A percentile compares a stretch with the other conserved stretches of the same genome.
Evolutionary conservation across 495 filamentous ascomycete genomes (phyloP).

Genomic region (Xylaria sp.): DNA sequence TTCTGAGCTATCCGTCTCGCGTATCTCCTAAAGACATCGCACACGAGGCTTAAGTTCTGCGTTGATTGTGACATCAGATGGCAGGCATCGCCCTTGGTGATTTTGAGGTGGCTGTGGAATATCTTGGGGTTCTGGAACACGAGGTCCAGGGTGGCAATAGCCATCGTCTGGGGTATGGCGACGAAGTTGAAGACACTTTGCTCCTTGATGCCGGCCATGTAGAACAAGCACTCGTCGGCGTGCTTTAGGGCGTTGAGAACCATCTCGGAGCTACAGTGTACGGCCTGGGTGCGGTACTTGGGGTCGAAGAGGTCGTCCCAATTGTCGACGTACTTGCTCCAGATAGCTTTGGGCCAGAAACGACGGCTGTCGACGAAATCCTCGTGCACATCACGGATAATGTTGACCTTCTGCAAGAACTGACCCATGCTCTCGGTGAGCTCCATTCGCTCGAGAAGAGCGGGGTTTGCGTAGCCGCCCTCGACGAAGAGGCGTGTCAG

Average conservation of each 20-base stretch:
- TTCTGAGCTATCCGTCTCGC: conserved; percentile 86
- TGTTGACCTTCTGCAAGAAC: conserved; percentile 97
- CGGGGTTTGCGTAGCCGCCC: conserved; percentile 84
- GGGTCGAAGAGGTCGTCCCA: conserved; percentile 91
- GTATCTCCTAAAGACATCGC: conserved; percentile 78
- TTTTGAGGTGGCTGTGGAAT: conserved; percentile 90
- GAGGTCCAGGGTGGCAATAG: conserved; percentile 89
- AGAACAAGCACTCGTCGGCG: conserved; percentile 92
- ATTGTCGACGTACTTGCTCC: conserved; percentile 88
- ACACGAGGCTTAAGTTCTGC: conserved; percentile 82
- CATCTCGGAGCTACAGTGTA: conserved; percentile 95
- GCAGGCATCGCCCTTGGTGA: conserved; percentile 94
- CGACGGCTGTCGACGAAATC: conserved; percentile 84
- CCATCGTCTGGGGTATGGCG: conserved; percentile 98
- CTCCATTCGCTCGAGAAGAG: conserved; percentile 75
- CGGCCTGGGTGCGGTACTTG: conserved; percentile 76
- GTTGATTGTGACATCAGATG: conserved; percentile 89
- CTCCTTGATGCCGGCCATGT: conserved; percentile 93
- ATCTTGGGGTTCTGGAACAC: conserved; percentile 92
- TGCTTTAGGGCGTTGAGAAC: conserved; percentile 86
- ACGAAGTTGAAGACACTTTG: conserved; percentile 99
- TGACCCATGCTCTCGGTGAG: conserved; percentile 96
- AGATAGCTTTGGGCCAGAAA: conserved; percentile 95
- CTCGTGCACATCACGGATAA: conserved; percentile 93
- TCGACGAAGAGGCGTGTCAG: conserved; percentile 90